phyloP scores from a whole-genome alignment of 2,329 filamentous ascomycete species.

The Colletotrichum tropicicola region DNA sequence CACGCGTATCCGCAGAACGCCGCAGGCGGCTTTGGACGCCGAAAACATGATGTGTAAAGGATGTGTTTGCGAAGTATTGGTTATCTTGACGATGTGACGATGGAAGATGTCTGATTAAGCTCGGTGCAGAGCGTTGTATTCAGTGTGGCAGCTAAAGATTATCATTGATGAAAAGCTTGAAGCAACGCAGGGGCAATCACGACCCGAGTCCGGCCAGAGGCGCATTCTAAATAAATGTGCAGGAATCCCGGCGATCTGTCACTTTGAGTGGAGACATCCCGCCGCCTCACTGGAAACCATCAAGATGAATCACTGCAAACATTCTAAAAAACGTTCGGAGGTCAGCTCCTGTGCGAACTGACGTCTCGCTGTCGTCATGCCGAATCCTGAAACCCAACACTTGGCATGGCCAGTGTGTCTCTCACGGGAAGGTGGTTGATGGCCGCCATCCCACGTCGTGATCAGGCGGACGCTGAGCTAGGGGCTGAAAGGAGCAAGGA shows the following conservation, averaged over 20 bases:
- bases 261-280: background rate
- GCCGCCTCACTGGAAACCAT: background rate
- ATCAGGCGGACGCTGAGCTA: background rate
- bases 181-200: background rate
- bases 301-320: background rate
- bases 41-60: background rate
- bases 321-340: background rate
- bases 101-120: too few species aligned
- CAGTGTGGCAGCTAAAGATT: too few species aligned
- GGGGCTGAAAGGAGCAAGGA: background rate
- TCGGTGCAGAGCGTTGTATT: too few species aligned
- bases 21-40: background rate
- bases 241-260: background rate
- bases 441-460: background rate
- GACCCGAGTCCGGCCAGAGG: too few species aligned
- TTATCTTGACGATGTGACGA: too few species aligned
- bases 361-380: conserved; percentile 15
- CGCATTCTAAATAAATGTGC: background rate
- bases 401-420: background rate
- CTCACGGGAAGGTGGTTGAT: background rate
- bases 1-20: background rate
- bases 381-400: background rate
- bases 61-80: background rate
- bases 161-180: background rate
- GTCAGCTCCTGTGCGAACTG: background rate